These are phyloP conservation scores for Suillus variegatus DNA, from an alignment of 768 basidiomycete genomes.

Conservation along the genomic window DNA sequence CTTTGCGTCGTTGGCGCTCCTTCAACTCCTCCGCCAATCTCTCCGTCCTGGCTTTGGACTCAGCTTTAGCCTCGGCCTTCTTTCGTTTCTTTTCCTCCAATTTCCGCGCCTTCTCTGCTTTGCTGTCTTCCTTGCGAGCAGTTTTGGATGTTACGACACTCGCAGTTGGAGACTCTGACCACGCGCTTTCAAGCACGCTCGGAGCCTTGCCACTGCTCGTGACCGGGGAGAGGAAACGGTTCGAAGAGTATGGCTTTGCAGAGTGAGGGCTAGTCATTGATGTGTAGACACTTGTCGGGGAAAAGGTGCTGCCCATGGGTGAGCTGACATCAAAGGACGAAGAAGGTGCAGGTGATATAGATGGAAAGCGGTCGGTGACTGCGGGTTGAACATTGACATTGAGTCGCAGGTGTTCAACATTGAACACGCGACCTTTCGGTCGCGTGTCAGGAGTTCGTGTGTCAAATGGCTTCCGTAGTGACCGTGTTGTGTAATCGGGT, in stretches of 20 bases:
- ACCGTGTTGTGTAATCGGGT: slow-evolving; percentile 8
- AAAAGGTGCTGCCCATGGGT: slow-evolving; percentile 7
- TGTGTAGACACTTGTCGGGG: neutral
- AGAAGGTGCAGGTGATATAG: slow-evolving; percentile 18
- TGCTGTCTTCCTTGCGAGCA: slow-evolving; percentile 26
- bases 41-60: slow-evolving; percentile 40
- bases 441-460: slow-evolving; percentile 1
- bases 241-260: slow-evolving; percentile 25
- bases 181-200: slow-evolving; percentile 11
- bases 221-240: slow-evolving; percentile 27
- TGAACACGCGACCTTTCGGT: slow-evolving; percentile 25
- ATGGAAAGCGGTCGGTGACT: slow-evolving; percentile 16
- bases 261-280: slow-evolving; percentile 6
- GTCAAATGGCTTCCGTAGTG: neutral
- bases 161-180: slow-evolving; percentile 21
- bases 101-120: slow-evolving; percentile 45
- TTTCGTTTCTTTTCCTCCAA: slow-evolving; percentile 44
- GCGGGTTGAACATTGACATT: slow-evolving; percentile 31
- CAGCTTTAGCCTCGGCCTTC: slow-evolving; percentile 43
- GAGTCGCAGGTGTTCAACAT: slow-evolving; percentile 31
- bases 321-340: slow-evolving; percentile 13
- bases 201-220: slow-evolving; percentile 18
- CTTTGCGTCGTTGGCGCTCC: slow-evolving; percentile 35
- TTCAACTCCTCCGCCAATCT: slow-evolving; percentile 48
- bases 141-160: slow-evolving; percentile 13